A percentile compares a stretch with the other conserved stretches of the same genome.
phyloP scores from a whole-genome alignment of 192 early-diverging fungal genomes.

The Bifiguratus adelaidae region DNA sequence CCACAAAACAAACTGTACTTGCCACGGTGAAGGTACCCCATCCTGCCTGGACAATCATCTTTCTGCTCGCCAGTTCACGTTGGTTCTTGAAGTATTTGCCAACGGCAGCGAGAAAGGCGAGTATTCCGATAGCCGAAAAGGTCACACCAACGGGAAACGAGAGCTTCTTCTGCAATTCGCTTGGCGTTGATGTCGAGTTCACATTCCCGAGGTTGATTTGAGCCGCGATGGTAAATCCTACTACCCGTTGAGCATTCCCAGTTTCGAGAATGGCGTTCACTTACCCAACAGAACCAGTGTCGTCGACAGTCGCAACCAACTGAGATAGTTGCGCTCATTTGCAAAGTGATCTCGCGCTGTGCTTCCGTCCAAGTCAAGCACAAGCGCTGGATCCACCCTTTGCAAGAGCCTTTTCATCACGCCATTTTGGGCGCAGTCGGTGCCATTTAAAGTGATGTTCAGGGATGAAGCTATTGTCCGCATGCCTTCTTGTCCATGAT shows the following conservation, averaged over 20 bases:
- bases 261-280: no score
- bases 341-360: constrained; percentile 24
- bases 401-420: no score
- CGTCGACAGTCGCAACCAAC: constrained; percentile 11
- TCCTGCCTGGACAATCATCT: constrained; percentile 11
- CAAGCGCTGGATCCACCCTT: constrained; percentile 12
- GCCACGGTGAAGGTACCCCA: constrained; percentile 14
- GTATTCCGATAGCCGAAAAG: constrained; percentile 14
- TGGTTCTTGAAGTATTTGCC: constrained; percentile 16
- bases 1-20: constrained; percentile 8
- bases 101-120: constrained; percentile 4
- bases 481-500: no score
- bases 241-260: no score
- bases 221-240: constrained; percentile 17
- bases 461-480: no score
- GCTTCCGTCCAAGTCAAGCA: constrained; percentile 6
- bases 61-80: constrained; percentile 1
- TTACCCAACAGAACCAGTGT: constrained; percentile 20
- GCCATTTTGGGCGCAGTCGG: no score
- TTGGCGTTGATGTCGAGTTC: not conserved
- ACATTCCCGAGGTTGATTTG: constrained; percentile 11
- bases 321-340: constrained; percentile 19
- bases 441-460: no score
- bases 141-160: constrained; percentile 9
- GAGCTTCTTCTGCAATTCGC: not conserved